Evolutionary conservation across 176 grass and related monocot genomes (phyloP).

Genomic region (Olyra latifolia): DNA sequence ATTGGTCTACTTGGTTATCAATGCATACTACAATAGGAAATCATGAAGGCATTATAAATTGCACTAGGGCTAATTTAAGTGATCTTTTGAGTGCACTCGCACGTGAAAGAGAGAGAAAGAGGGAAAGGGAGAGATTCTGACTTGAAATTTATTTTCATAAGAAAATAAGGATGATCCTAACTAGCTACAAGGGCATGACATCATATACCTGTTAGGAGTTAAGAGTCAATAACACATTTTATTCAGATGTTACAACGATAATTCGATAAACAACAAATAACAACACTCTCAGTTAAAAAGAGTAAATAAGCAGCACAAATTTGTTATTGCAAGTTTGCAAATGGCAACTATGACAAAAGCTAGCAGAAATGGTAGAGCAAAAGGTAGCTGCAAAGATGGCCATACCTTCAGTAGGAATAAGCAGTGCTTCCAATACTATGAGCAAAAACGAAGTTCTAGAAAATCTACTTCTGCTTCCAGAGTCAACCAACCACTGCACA

Average conservation of each 20-base stretch:
- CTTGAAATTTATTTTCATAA: constrained; percentile 1
- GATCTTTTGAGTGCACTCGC: neutral
- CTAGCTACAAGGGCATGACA: neutral
- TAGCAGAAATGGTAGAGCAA: constrained; percentile 26
- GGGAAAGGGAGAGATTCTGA: neutral
- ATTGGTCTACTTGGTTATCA: neutral
- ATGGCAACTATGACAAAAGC: neutral
- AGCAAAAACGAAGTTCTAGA: constrained; percentile 72
- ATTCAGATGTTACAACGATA: neutral
- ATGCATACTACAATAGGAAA: neutral
- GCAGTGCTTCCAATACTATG: constrained; percentile 68
- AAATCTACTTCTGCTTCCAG: constrained; percentile 46
- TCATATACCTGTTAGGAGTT: neutral
- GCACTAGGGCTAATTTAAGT: neutral
- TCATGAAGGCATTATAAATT: neutral
- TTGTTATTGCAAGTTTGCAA: neutral
- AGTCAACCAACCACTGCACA: constrained; percentile 66
- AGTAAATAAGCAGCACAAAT: neutral
- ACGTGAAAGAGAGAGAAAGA: neutral
- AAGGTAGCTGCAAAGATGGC: constrained; percentile 10
- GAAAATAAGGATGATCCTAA: neutral
- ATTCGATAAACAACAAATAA: neutral
- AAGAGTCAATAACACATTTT: neutral
- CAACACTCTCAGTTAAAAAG: neutral
- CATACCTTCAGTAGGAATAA: constrained; percentile 60